Percentiles rank a stretch among this genome's conserved stretches.
These are phyloP conservation scores for Nyssa sinensis DNA, from an alignment of 148 eudicot genomes.

Conservation along the genomic window DNA sequence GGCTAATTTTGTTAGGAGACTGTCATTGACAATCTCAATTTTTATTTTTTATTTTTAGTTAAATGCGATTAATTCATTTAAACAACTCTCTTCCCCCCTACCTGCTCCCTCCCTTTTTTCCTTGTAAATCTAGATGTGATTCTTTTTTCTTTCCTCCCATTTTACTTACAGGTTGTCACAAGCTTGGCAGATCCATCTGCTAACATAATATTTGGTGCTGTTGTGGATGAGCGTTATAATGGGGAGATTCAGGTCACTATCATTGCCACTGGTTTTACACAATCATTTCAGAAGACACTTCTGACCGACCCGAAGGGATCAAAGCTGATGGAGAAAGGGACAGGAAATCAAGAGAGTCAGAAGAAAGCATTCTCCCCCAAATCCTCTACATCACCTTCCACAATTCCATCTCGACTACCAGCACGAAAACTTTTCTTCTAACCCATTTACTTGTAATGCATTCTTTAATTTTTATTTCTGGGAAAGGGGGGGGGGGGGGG, in stretches of 20 bases:
- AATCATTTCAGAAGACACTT: slow-evolving; percentile 88
- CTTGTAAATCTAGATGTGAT: not conserved
- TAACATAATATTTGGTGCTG: slow-evolving; percentile 97
- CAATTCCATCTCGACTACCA: slow-evolving; percentile 48
- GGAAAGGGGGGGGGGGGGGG: not conserved
- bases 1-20: no score
- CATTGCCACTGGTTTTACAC: slow-evolving; percentile 90
- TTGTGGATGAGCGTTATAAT: slow-evolving; percentile 92
- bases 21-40: not conserved
- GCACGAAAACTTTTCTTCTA: slow-evolving; percentile 74
- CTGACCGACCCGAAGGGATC: slow-evolving; percentile 75
- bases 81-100: no score
- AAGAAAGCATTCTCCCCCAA: slow-evolving; percentile 35
- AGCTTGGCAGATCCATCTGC: slow-evolving; percentile 98
- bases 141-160: not conserved
- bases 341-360: slow-evolving; percentile 39
- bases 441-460: not conserved
- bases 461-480: not conserved
- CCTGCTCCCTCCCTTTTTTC: not conserved
- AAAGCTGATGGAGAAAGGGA: slow-evolving; percentile 51
- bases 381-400: slow-evolving; percentile 35
- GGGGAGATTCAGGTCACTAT: slow-evolving; percentile 97
- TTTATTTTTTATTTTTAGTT: no score
- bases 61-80: no score
- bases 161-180: slow-evolving; percentile 66